Evolutionary conservation across 805 yeast genomes (phyloP), one percentile per base, ranked within the genome.

Genomic region (Candida broadrunensis): DNA sequence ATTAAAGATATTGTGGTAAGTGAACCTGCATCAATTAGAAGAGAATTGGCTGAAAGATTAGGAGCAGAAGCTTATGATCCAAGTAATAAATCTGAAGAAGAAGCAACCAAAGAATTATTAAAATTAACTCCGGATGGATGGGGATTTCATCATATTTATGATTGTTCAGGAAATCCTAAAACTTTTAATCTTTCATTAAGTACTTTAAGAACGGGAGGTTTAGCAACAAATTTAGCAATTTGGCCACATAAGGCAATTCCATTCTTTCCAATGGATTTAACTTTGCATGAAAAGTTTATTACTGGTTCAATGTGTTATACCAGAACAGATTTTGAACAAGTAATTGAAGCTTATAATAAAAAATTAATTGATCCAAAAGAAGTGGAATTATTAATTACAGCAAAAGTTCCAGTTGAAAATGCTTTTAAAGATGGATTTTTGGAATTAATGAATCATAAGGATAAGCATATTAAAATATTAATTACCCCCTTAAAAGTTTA

Each of bases 231-330:
- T 55, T 69, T 81, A 37, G 86, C 86, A 4, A 75, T 81, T 36
- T 80, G 84, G 82, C 78, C 80, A n/a, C 65, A 70, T 34, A 60
- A 67, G 25, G 72, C 81, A 5, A 56, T 73, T 21, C 63, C 63
- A 19, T 74, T 70, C 49, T 65, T 64, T 49, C 83, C 83, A 41
- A 78, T 77, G 81, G 70, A 66, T 47, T 55, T 77, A 15, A 73
- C 83, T 3, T 61, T 70, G 45, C 72, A 70, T 43, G 86, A 81
- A 54, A 80, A 74, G 51, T 58, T 53, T 32, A 59, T 76, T 21
- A 70, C 78, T 33, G 86, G 85, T 2, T 78, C 85, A 2, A 78
- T 80, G 70, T 77, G 84, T 42, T 79, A 80, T 52, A 70, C 73
- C 2, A 67, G 70, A n/a, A 59, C 61, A 41, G 87, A 81, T 55